These are phyloP conservation scores for Thielaviopsis ethacetica DNA, from an alignment of 2,329 filamentous ascomycete genomes.

Conservation along the genomic window DNA sequence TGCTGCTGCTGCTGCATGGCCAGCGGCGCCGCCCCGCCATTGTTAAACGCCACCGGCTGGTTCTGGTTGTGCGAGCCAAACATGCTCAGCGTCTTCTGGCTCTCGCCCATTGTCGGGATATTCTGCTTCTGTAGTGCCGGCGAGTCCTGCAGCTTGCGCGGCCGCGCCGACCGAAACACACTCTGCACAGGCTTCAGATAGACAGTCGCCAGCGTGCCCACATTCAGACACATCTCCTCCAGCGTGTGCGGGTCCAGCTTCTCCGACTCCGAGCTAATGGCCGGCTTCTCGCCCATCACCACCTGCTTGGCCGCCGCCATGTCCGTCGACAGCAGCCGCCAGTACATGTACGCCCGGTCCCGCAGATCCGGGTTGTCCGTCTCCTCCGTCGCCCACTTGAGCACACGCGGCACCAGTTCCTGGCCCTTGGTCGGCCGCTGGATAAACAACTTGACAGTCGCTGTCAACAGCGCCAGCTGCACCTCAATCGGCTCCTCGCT, in stretches of 20 bases:
- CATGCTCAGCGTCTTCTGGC: conserved; percentile 43
- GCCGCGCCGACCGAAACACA: conserved; percentile 80
- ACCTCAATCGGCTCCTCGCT: conserved; percentile 91
- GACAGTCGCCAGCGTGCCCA: conserved; percentile 89
- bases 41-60: too few relatives aligned
- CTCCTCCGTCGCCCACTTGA: conserved; percentile 98
- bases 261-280: conserved; percentile 91
- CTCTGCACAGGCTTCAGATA: conserved; percentile 97
- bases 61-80: conserved; percentile 18
- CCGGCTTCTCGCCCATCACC: conserved; percentile 94
- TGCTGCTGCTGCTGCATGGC: conserved; percentile 24
- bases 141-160: conserved; percentile 61
- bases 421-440: conserved; percentile 91
- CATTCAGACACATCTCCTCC: conserved; percentile 93
- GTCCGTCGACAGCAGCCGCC: conserved; percentile 86
- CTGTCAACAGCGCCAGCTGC: conserved; percentile 82
- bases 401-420: conserved; percentile 77
- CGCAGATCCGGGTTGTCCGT: conserved; percentile 97
- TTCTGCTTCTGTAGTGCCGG: conserved; percentile 68
- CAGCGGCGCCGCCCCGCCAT: conserved; percentile 26
- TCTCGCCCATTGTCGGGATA: conserved; percentile 35
- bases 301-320: conserved; percentile 72
- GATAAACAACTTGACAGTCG: conserved; percentile 95
- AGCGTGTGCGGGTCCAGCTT: conserved; percentile 80
- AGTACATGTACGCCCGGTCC: conserved; percentile 98